Percentiles rank a stretch among this genome's conserved stretches.
phyloP scores from a whole-genome alignment of 148 eudicot genomes.

The Cornus suecica region DNA sequence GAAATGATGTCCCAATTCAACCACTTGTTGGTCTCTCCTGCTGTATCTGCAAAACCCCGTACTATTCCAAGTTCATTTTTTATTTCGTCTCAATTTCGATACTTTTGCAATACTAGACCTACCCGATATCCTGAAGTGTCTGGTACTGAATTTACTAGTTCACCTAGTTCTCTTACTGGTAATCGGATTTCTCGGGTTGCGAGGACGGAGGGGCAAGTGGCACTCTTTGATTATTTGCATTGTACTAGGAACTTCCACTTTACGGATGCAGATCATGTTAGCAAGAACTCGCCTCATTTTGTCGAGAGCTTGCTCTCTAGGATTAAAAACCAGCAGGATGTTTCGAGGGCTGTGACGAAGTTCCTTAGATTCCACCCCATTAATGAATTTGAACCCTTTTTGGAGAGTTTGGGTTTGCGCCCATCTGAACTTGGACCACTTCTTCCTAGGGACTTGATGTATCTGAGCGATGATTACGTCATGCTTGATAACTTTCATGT shows the following conservation, averaged over 20 bases:
- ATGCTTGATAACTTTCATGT: constrained; percentile 48
- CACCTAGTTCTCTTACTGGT: constrained; percentile 12
- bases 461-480: constrained; percentile 34
- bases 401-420: constrained; percentile 60
- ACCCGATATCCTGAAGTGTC: neutral
- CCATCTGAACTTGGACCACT: constrained; percentile 21
- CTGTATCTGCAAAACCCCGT: constrained; percentile 12
- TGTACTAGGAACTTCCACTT: constrained; percentile 39
- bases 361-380: constrained; percentile 52
- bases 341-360: constrained; percentile 32
- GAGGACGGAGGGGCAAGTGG: constrained; percentile 45
- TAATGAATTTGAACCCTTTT: constrained; percentile 58
- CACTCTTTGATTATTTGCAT: constrained; percentile 55
- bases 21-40: constrained; percentile 11
- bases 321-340: constrained; percentile 37
- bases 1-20: constrained; percentile 34
- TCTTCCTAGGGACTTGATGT: constrained; percentile 43
- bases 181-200: constrained; percentile 26
- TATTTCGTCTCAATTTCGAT: constrained; percentile 5
- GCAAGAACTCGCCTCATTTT: constrained; percentile 51
- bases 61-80: neutral
- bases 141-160: constrained; percentile 1
- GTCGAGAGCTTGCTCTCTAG: constrained; percentile 31
- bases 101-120: constrained; percentile 17
- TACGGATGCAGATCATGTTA: constrained; percentile 47